Base-by-base conservation (phyloP, 805 yeast species). In the Jamesozyma rosinii region DNA sequence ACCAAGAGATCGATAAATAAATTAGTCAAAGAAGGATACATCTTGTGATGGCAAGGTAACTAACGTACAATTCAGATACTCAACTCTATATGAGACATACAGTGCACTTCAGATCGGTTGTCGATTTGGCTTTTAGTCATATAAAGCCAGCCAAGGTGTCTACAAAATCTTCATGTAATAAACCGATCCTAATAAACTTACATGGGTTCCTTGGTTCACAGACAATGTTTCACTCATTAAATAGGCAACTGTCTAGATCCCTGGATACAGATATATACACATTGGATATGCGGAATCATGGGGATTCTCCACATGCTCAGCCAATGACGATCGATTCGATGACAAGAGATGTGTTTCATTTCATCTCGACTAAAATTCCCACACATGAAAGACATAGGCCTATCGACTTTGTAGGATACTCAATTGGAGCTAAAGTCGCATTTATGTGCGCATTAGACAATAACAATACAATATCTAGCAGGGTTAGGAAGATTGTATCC, bases 391-490 rank as follows among this genome's bases (percentile, higher is more conserved):
- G 19, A 3, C 38, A 52, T 8, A 49, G 55, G 41, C 63, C 63
- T 13, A 59, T 68, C 4, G 55, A 66, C 32, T 41, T 71, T 3
- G 44, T 70, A 11, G 83, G 83, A 0, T 80, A 74, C 52, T 76
- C 80, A 17, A 71, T 78, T 75, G 84, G 84, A 1, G 82, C 79
- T 3, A 77, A 76, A 51, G 69, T 73, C 1, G 75, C 75, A 0
- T 69, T 78, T 71, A 43, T 69, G 38, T 66, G 68, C 1, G 59
- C 74, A 0, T 53, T 78, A 29, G 21, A 30, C 4, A 17, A 30
- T 19, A 9, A 27, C 20, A 14, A 11, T 22, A 44, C 49, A 18
- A 42, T 48, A 2, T 32, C 44, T 13, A 17, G 51, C 5, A 55
- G 57, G 35, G 62, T 74, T 0, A 53, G 62, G 4, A 68, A 65